Evolutionary conservation across 257 asterid genomes (phyloP).

Genomic region (Marsdenia floribunda): DNA sequence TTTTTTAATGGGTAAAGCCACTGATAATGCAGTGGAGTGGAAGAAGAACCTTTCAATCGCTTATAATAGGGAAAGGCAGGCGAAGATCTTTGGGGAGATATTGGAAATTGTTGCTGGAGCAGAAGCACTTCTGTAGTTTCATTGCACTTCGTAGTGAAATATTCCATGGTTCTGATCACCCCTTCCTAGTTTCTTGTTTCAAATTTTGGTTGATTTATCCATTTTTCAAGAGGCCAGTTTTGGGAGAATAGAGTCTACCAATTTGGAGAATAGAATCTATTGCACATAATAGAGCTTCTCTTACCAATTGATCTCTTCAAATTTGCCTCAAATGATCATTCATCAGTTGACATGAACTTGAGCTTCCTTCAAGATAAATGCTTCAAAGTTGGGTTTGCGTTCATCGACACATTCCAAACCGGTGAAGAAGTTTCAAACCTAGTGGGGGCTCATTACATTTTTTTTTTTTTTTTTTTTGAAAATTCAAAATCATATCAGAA

Average conservation of each 20-base stretch:
- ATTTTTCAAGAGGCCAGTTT: neutral
- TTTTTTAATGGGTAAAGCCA: constrained; percentile 68
- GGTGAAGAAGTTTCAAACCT: neutral
- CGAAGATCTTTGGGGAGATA: constrained; percentile 63
- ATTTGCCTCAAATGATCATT: neutral
- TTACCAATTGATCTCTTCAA: neutral
- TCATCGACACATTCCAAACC: neutral
- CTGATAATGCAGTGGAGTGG: constrained; percentile 64
- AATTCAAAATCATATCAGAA: neutral
- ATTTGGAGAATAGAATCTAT: too few relatives aligned
- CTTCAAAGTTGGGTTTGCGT: neutral
- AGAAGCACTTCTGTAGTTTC: constrained; percentile 45
- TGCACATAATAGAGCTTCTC: neutral
- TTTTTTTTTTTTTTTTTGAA: neutral
- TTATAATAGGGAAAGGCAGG: constrained; percentile 67
- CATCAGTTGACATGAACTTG: neutral
- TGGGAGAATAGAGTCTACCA: neutral
- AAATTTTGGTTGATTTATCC: neutral
- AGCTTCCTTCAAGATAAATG: neutral
- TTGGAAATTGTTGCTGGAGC: constrained; percentile 80
- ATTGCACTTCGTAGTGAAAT: too few relatives aligned
- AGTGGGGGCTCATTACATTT: neutral
- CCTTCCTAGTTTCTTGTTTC: neutral
- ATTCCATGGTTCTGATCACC: neutral
- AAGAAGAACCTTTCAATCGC: constrained; percentile 48